Base-by-base conservation (phyloP, 176 grass and related monocot genomes). In the Bothriochloa decipiens region DNA sequence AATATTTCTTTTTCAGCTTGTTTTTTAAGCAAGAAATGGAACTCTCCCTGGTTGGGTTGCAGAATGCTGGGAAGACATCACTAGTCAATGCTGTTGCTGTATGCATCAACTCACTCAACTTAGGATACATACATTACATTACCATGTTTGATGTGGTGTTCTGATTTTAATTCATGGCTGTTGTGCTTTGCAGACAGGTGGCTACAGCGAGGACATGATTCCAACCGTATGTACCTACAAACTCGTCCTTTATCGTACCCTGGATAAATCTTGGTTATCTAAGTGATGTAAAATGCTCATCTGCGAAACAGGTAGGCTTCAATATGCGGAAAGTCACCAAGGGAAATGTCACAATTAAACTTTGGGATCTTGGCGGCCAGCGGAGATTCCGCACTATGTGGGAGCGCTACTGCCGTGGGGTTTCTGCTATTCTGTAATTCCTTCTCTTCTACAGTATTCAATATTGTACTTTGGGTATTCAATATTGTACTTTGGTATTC, bases 1-100 rank as follows among this genome's bases (percentile, higher is more conserved):
- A 82, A 65, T 4, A 8, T 28, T 78, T 80, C 4, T 35, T 0
- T 79, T 88, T 77, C 89, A 99, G 97, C 57, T 82, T 99, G 82
- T 99, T 99, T 66, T 99, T 96, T 70, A 99, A 99, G 78, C 97
- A 99, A 84, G 97, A 96, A 89, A 99, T 99, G 97, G 93, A 99
- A 53, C 91, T 99, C 65, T 99, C 93, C 57, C 80, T 99, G 78
- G 85, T 99, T 65, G 97, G 97, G 13, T 89, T 99, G 65, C 97
- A 99, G 81, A 99, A 99, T 91, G 93, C 93, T 45, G 93, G 97
- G 77, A 99, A 99, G 71, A 99, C 97, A 33, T 99, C 97, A 46
- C 84, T 99, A 65, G 97, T 96, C 63, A 99, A 96, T 91, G 86
- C 93, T 43, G 87, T 99, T 86, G 93, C 93, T 75, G 97, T 99